Evolutionary conservation across 768 basidiomycete species (phyloP), one percentile per base, ranked within the genome.

Genomic region (Boletus tomentosulus): DNA sequence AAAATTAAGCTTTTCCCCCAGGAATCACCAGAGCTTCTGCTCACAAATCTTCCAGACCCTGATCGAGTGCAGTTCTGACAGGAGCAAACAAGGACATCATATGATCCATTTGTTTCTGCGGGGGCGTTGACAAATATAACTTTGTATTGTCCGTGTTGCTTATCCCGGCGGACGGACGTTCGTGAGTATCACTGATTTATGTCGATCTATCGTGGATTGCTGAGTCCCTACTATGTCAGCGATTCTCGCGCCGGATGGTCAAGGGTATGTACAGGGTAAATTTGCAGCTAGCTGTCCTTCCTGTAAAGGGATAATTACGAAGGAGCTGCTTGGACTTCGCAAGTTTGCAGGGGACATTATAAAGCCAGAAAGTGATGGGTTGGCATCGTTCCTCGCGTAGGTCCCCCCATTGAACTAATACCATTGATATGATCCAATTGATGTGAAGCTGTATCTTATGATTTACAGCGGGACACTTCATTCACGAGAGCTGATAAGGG

Each of bases 191-290:
- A 2, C 22, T n/a, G 22, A 25, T 25, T 42, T 8, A 10, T 12
- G 11, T 25, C 11, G 28, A 31, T 31, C 13, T 34, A 19, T 34
- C 4, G 19, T 30, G 2, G 9, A 27, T 4, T 9, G 9, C 34
- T 22, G 19, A 34, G 11, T 55, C 5, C 22, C 31, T 12, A 12
- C 16, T 12, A 3, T 16, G 22, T 43, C 34, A 82, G 79, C 72
- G 2, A 73, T 75, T 42, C 58, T 78, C 51, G 70, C 63, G 4
- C 50, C 56, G 0, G 48, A 62, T 0, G 79, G 76, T 2, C 71
- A 64, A 0, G 82, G 82, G 0, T 83, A 82, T 55, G 62, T 76
- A 3, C 81, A 83, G 54, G 63, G 65, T 5, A 60, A 60, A 2
- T 83, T 83, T 50, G 47, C 15, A 3, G 37, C 57, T 0, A 6